Conservation (phyloP, 176 grass and related monocot genomes). For the Typha latifolia region DNA sequence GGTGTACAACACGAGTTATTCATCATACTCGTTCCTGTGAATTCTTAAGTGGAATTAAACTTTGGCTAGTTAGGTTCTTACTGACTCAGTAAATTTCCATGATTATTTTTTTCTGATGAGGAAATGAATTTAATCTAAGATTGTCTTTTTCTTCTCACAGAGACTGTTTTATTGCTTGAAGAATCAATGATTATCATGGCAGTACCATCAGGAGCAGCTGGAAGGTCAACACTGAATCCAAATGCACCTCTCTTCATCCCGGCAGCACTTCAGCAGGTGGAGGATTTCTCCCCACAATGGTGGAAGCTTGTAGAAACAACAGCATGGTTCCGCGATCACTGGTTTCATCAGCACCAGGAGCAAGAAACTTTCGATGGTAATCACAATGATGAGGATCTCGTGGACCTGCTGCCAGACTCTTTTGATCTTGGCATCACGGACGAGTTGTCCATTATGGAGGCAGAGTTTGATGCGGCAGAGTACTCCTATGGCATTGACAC, state of each 20-base stretch:
- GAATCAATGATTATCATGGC: conserved; percentile 22
- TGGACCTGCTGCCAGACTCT: conserved; percentile 55
- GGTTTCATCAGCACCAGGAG: conserved; percentile 70
- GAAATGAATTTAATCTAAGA: no score
- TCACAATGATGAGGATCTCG: conserved; percentile 30
- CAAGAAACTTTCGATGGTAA: conserved; percentile 36
- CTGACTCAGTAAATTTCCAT: no score
- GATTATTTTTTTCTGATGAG: no score
- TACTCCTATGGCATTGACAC: not conserved
- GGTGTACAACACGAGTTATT: no score
- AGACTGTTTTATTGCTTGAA: not conserved
- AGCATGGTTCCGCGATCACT: conserved; percentile 91
- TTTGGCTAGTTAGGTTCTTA: no score
- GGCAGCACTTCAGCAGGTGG: conserved; percentile 63
- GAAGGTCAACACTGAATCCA: conserved; percentile 69
- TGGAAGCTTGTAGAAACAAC: conserved; percentile 92
- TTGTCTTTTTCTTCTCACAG: no score
- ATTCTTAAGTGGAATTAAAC: no score
- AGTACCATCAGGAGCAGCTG: conserved; percentile 13
- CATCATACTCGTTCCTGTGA: no score
- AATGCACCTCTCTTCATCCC: conserved; percentile 91
- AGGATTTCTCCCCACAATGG: conserved; percentile 95
- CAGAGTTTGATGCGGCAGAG: not conserved
- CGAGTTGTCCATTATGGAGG: conserved; percentile 34
- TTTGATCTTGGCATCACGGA: conserved; percentile 33